Base-by-base conservation (phyloP, 106 monocot species). In the Dendrobium nobile region DNA sequence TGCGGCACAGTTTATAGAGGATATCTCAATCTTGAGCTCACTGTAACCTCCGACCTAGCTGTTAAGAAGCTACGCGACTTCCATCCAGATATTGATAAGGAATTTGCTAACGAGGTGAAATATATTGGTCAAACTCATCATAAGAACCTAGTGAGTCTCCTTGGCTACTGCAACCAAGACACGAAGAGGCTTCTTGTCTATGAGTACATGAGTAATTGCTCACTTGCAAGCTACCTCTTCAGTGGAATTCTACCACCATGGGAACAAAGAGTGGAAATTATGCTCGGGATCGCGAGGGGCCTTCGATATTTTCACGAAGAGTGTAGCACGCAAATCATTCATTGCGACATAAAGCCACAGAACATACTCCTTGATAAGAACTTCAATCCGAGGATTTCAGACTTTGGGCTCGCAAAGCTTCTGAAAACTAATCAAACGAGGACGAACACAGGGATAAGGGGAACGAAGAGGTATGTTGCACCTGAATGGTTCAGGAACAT, bases 1-100 rank as follows among this genome's bases (percentile, higher is more conserved):
- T 90, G 90, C 17, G 90, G 83, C 33, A 79, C 81, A 7, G 90
- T 92, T 6, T 95, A 87, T 88, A 85, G 86, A 47, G 92, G 95
- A 37, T 55, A 37, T 37, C 37, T 37, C 37, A 3, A 3, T 37
- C 37, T 37, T 37, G 47, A 87, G 59, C 84, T 95, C 28, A 72
- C 77, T 3, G 90, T 90, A 75, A 92, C 92, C 45, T 81, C 90
- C 3, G 37, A 41, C 0, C 81, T 92, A 26, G 90, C 95, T 0
- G 90, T 92, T 1, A 92, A 92, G 85, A 65, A 84, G 54, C 87
- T 95, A 42, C 65, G 84, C 20, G 75, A 48, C 16, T 24, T 22
- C 5, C 75, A 58, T 40, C 70, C 65, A 48, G 95, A 90, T 3
- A 45, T 6, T 45, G 87, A 88, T 5, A 44, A 48, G n/a, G 88